Conservation (phyloP, 164 flowering plant species). For the Vitis amurensis region DNA sequence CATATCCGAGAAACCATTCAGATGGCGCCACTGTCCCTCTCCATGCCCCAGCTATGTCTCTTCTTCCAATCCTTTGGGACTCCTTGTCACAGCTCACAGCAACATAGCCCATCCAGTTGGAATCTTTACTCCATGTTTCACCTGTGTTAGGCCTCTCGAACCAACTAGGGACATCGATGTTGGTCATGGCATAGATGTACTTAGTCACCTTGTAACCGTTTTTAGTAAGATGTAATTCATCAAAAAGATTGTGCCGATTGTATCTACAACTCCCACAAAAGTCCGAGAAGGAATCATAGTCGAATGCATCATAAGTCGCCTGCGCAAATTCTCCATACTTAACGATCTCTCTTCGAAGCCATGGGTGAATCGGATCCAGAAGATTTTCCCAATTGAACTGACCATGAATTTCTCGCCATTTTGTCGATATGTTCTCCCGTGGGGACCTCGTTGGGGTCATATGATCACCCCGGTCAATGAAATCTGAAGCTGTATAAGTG, state of each 20-base stretch:
- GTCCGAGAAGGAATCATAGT: conserved; percentile 39
- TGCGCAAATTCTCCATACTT: conserved; percentile 18
- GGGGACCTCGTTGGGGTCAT: conserved; percentile 31
- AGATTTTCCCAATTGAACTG: conserved; percentile 16
- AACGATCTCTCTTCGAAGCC: conserved; percentile 39
- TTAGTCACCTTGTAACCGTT: conserved; percentile 39
- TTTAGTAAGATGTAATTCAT: conserved; percentile 26
- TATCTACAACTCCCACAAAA: conserved; percentile 47
- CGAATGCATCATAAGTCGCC: conserved; percentile 52
- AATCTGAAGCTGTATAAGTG: background rate
- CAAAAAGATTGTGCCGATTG: conserved; percentile 25
- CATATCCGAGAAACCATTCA: conserved; percentile 57
- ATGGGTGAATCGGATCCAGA: conserved; percentile 41
- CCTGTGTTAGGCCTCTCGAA: conserved; percentile 25
- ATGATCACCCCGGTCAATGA: background rate
- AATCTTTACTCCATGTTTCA: conserved; percentile 45
- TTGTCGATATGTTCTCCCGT: conserved; percentile 34
- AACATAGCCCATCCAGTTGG: conserved; percentile 81
- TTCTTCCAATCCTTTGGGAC: conserved; percentile 48
- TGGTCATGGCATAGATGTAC: conserved; percentile 51
- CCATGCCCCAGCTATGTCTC: conserved; percentile 72
- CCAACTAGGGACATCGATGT: conserved; percentile 40
- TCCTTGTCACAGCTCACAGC: conserved; percentile 60
- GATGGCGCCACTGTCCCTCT: conserved; percentile 61
- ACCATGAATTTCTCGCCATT: conserved; percentile 46